Percentiles rank a stretch among this genome's conserved stretches.
Conservation (phyloP, 139 green algal species). For the Trebouxia sp. region DNA sequence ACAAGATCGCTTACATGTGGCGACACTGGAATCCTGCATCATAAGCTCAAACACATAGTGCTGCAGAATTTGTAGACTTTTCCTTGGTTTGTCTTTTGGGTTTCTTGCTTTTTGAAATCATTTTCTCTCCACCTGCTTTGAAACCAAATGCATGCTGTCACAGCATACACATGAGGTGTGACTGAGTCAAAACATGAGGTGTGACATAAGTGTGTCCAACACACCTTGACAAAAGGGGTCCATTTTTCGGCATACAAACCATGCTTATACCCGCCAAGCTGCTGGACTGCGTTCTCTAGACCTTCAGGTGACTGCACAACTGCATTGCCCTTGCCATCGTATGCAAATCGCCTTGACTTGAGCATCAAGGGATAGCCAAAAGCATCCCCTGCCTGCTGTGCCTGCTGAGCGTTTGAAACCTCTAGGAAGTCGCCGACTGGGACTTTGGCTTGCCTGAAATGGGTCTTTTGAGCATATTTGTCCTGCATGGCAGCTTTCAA, state of each 20-base stretch:
- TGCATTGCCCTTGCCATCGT: conserved; percentile 94
- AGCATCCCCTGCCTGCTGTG: conserved; percentile 39
- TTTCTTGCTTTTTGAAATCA: too few species aligned
- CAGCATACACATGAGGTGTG: too few species aligned
- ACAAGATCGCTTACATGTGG: too few species aligned
- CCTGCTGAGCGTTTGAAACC: conserved; percentile 55
- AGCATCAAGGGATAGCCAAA: conserved; percentile 97
- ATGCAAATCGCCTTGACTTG: conserved; percentile 88
- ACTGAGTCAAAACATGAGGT: neutral
- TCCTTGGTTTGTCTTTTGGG: too few species aligned
- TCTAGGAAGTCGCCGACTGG: conserved; percentile 78
- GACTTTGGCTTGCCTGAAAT: conserved; percentile 80
- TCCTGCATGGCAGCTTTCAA: conserved; percentile 70
- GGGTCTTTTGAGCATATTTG: conserved; percentile 94
- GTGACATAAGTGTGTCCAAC: too few species aligned
- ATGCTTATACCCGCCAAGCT: conserved; percentile 73
- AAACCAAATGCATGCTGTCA: too few species aligned
- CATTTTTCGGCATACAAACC: conserved; percentile 95
- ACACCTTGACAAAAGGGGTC: conserved; percentile 81
- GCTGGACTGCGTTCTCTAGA: conserved; percentile 61
- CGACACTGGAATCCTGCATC: too few species aligned
- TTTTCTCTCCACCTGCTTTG: too few species aligned
- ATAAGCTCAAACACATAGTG: too few species aligned
- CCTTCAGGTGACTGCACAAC: conserved; percentile 64
- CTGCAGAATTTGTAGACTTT: too few species aligned